Percentiles rank a stretch among this genome's conserved stretches.
Evolutionary conservation across 2,329 filamentous ascomycete genomes (phyloP).

Genomic region (Colletotrichum acutatum): DNA sequence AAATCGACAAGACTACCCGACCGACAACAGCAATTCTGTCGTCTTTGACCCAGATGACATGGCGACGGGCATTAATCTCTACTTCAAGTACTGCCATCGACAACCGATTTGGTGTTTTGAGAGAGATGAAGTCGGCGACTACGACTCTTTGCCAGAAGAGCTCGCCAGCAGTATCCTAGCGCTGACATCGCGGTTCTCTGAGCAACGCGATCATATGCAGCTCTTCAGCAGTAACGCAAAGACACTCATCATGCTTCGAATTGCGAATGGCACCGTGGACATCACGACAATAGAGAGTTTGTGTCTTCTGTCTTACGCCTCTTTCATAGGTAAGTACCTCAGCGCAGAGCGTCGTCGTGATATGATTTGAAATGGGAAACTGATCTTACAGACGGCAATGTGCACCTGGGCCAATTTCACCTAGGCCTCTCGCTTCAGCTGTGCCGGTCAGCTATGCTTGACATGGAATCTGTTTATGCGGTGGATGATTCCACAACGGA

Average conservation of each 20-base stretch:
- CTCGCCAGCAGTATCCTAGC: slow-evolving; percentile 54
- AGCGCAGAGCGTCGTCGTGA: background rate
- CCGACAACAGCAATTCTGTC: slow-evolving; percentile 38
- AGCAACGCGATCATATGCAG: slow-evolving; percentile 46
- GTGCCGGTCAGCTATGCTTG: slow-evolving; percentile 61
- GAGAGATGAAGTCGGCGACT: slow-evolving; percentile 51
- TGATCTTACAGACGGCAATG: slow-evolving; percentile 55
- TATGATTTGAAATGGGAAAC: background rate
- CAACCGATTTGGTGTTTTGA: slow-evolving; percentile 59
- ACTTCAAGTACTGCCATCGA: slow-evolving; percentile 56
- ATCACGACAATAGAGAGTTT: slow-evolving; percentile 61
- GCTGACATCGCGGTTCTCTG: slow-evolving; percentile 51
- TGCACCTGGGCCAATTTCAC: slow-evolving; percentile 60
- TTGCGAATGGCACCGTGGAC: slow-evolving; percentile 61
- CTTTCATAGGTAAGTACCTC: slow-evolving; percentile 55
- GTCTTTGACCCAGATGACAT: slow-evolving; percentile 47
- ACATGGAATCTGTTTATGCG: slow-evolving; percentile 52
- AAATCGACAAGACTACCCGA: slow-evolving; percentile 33
- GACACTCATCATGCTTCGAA: slow-evolving; percentile 58
- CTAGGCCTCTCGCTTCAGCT: slow-evolving; percentile 61
- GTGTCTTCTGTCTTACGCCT: slow-evolving; percentile 60
- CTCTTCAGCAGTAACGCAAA: slow-evolving; percentile 52
- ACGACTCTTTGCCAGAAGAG: slow-evolving; percentile 49
- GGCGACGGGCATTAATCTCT: slow-evolving; percentile 48
- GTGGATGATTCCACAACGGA: slow-evolving; percentile 49